Base-by-base conservation (phyloP, 2,329 filamentous ascomycete genomes). In the Colletotrichum sublineola region DNA sequence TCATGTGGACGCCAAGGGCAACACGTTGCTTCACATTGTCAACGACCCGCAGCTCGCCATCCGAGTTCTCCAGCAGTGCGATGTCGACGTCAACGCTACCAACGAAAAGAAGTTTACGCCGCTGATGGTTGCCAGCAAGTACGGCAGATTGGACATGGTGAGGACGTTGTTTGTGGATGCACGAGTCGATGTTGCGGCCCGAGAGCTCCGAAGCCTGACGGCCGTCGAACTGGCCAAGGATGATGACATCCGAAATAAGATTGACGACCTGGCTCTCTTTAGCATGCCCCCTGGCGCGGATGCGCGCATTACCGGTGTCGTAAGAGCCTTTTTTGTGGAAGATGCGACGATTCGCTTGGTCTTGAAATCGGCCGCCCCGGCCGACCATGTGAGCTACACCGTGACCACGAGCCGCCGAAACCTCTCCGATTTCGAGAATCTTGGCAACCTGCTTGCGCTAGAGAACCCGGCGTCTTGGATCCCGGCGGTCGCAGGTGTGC, bases 51-150 rank as follows among this genome's bases (percentile, higher is more conserved):
- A 91, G 67, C 87, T 98, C 60, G 93, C 94, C 2, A 79, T 91
- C 66, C 89, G 90, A 72, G 92, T 98, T 52, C 85, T 99, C 46
- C 89, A 93, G 68, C 89, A 92, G 72, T 97, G 95, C 82, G 96
- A 99, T 76, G 93, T 95, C n/a, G 95, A 99, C 79, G 94, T 96
- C 67, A 99, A 99, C 82, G 95, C 96, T 11, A 93, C 92, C 11
- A 99, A 99, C 78, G 95, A 98, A 77, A 97, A 94, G 83, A 92
- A 90, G 60, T 98, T 99, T 79, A 99, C 97, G 0, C 92, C 96
- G 1, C 86, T 99, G 68, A 99, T 99, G 96, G 93, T 99, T 74
- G 96, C 96, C 9, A 98, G 96, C 87, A 99, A 99, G 81, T 99
- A 98, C 79, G 96, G 96, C 44, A 90, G 96, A 74, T 93, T 97